phyloP scores from a whole-genome alignment of 2,329 filamentous ascomycete species.

The Fusarium keratoplasticum region DNA sequence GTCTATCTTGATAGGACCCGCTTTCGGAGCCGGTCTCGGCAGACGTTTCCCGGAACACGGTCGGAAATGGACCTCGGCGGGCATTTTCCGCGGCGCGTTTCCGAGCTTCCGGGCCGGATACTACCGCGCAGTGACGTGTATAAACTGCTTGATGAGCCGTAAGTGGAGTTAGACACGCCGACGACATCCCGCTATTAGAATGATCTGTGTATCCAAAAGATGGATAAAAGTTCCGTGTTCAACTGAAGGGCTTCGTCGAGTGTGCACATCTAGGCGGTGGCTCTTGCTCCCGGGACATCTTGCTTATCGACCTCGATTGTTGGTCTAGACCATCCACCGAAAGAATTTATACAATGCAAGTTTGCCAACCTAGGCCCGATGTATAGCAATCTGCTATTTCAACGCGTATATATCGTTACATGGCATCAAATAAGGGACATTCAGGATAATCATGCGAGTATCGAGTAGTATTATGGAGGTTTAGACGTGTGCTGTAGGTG shows the following conservation, averaged over 20 bases:
- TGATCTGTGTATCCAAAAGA: background rate
- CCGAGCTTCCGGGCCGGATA: background rate
- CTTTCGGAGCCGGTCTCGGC: background rate
- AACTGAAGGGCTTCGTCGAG: background rate
- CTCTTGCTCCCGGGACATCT: background rate
- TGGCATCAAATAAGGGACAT: background rate
- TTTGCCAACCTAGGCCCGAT: background rate
- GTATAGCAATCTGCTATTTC: background rate
- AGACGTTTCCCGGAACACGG: background rate
- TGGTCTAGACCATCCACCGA: background rate
- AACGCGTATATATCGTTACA: background rate
- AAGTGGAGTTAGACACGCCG: background rate
- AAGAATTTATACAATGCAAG: no score
- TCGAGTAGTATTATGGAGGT: background rate
- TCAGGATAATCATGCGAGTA: no score
- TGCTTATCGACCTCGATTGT: background rate
- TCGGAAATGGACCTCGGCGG: background rate
- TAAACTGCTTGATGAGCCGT: background rate
- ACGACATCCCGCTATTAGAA: background rate
- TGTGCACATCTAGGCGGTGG: background rate
- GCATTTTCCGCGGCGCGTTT: background rate
- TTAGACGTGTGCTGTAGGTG: background rate
- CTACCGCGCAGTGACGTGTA: background rate
- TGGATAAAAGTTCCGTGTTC: no score
- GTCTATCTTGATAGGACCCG: background rate